phyloP scores from a whole-genome alignment of 805 yeast genomes.

The Candida boidinii region DNA sequence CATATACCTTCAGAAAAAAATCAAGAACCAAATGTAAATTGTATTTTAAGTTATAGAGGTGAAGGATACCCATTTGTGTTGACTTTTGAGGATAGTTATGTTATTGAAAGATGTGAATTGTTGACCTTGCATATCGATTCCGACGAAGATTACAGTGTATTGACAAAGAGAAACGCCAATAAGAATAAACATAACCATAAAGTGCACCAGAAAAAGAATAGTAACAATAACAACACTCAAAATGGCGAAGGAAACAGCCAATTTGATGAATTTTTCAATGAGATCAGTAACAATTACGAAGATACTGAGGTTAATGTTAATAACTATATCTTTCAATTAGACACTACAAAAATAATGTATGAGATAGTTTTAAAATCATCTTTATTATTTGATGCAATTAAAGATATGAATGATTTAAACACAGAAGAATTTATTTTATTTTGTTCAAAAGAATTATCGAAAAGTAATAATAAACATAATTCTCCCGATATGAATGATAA shows the following conservation, averaged over 20 bases:
- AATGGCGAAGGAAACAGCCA: too few species aligned
- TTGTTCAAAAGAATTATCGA: constrained; percentile 21
- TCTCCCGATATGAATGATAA: neutral
- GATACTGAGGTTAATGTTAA: constrained; percentile 11
- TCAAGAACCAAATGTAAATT: constrained; percentile 19
- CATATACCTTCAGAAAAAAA: constrained; percentile 13
- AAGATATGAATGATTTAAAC: constrained; percentile 47
- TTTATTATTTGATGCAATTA: constrained; percentile 42
- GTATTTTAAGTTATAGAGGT: constrained; percentile 42
- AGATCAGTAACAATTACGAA: constrained; percentile 21
- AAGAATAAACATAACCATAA: neutral
- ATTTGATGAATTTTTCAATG: too few species aligned
- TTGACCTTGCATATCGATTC: constrained; percentile 29
- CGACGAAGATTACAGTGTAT: too few species aligned
- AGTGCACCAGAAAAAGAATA: neutral
- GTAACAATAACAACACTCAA: neutral
- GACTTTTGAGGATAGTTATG: constrained; percentile 42
- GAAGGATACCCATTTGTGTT: constrained; percentile 46
- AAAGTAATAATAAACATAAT: neutral
- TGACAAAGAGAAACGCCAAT: neutral
- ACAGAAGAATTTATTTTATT: constrained; percentile 43
- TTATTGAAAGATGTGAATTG: constrained; percentile 51
- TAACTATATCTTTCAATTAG: constrained; percentile 23
- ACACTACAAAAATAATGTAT: constrained; percentile 32
- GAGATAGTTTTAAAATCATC: constrained; percentile 48